Percentiles rank a stretch among this genome's conserved stretches.
phyloP scores from a whole-genome alignment of 192 early-diverging fungal genomes.

The Bifiguratus adelaidae region DNA sequence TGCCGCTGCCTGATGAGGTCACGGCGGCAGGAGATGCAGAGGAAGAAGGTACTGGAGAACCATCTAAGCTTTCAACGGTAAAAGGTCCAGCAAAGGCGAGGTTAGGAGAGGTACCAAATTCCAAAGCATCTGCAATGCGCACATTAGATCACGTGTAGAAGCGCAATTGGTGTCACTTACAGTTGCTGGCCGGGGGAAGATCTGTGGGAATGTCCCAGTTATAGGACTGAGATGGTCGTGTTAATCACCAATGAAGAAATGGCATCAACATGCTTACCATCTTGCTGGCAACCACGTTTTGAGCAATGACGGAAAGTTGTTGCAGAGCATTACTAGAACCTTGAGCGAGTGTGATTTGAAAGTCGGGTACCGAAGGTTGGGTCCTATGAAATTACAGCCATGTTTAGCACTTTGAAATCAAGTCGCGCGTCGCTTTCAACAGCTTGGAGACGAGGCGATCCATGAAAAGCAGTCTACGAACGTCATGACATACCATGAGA shows the following conservation, averaged over 20 bases:
- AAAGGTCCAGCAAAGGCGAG: constrained; percentile 18
- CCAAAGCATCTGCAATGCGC: constrained; percentile 12
- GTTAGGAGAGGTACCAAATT: constrained; percentile 16
- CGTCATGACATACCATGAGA: no score
- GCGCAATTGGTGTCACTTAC: constrained; percentile 6
- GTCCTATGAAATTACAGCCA: not conserved
- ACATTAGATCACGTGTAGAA: not conserved
- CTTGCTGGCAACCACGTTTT: constrained; percentile 8
- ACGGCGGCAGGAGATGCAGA: constrained; percentile 1
- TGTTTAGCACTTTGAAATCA: no score
- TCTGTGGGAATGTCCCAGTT: constrained; percentile 19
- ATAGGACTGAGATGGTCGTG: constrained; percentile 8
- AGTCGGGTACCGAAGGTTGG: not conserved
- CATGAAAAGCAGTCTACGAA: no score
- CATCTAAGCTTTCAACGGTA: constrained; percentile 10
- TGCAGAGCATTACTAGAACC: constrained; percentile 13
- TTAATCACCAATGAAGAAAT: no score
- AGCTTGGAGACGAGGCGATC: no score
- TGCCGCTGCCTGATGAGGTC: not conserved
- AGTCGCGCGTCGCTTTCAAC: no score
- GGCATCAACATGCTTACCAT: no score
- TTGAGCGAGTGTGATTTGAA: constrained; percentile 13
- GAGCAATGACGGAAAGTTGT: constrained; percentile 10
- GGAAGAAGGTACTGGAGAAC: not conserved
- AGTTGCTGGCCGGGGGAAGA: constrained; percentile 12